phyloP scores from a whole-genome alignment of 495 filamentous ascomycete genomes.

The Cryomyces antarcticus region DNA sequence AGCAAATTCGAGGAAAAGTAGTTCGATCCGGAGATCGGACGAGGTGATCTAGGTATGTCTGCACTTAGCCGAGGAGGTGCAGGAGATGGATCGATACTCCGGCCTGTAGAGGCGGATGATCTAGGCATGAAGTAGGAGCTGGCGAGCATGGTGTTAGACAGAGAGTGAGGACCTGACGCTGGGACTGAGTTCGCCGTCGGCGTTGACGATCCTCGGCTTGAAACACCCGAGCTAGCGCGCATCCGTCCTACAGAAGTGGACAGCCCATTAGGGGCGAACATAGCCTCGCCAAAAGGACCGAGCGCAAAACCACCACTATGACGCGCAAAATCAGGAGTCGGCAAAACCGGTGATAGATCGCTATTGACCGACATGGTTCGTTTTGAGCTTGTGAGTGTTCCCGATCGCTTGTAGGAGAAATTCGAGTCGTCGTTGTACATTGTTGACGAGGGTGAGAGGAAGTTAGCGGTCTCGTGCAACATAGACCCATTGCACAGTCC shows the following conservation, averaged over 20 bases:
- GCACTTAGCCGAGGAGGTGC: constrained; percentile 3
- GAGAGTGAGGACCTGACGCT: background rate
- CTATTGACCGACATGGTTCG: constrained; percentile 17
- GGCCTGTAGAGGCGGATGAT: constrained; percentile 1
- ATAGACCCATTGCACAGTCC: constrained; percentile 37
- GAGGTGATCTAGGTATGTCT: background rate
- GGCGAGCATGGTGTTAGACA: background rate
- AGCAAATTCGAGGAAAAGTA: background rate
- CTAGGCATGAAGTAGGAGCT: constrained; percentile 2
- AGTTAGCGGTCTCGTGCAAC: constrained; percentile 30
- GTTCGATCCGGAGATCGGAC: background rate
- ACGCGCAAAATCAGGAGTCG: constrained; percentile 3
- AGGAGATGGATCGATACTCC: constrained; percentile 2
- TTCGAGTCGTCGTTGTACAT: constrained; percentile 14
- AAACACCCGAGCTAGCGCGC: constrained; percentile 5
- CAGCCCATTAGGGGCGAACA: background rate
- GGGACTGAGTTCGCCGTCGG: constrained; percentile 2
- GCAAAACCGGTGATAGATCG: constrained; percentile 9
- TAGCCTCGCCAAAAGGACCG: background rate
- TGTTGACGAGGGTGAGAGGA: constrained; percentile 31
- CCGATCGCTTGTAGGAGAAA: constrained; percentile 13
- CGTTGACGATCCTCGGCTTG: constrained; percentile 6
- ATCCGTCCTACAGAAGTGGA: background rate
- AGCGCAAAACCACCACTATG: constrained; percentile 4
- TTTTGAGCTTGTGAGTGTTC: constrained; percentile 8